Conservation (phyloP, 257 asterid species). For the Salvia hispanica region DNA sequence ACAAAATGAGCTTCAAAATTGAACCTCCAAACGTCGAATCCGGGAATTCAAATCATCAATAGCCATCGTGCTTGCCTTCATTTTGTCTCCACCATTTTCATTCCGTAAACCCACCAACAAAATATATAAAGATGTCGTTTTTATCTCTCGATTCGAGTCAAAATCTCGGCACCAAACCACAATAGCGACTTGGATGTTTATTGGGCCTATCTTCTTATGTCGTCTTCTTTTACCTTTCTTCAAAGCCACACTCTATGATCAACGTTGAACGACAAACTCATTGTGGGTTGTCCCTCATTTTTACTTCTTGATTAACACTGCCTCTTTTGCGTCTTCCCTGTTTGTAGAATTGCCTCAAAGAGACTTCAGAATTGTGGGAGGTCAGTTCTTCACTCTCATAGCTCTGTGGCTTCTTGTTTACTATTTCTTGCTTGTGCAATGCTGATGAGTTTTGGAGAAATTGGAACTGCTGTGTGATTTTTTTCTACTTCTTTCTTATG, state of each 20-base stretch:
- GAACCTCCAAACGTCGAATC: conserved; percentile 28
- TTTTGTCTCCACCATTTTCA: conserved; percentile 23
- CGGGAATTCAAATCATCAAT: conserved; percentile 23
- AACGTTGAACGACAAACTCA: conserved; percentile 37
- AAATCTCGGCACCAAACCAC: conserved; percentile 49
- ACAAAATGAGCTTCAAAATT: conserved; percentile 34
- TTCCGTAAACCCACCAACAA: conserved; percentile 35
- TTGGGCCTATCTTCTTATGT: conserved; percentile 35
- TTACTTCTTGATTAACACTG: conserved; percentile 24
- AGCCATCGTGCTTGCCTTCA: conserved; percentile 31
- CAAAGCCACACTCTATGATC: conserved; percentile 46
- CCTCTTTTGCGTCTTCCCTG: conserved; percentile 27
- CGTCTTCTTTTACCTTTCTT: conserved; percentile 37
- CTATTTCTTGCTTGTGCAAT: background rate
- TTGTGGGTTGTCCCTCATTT: conserved; percentile 32
- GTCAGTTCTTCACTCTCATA: conserved; percentile 35
- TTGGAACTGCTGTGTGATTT: conserved; percentile 20
- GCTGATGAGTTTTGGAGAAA: conserved; percentile 15
- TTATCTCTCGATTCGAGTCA: conserved; percentile 42
- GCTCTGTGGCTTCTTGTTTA: conserved; percentile 14
- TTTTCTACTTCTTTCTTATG: background rate
- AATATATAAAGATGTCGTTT: conserved; percentile 21
- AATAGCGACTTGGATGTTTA: conserved; percentile 28
- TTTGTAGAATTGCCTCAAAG: conserved; percentile 33
- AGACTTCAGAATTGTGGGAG: conserved; percentile 25